A percentile compares a stretch with the other conserved stretches of the same genome.
Conservation (phyloP, 495 filamentous ascomycete genomes). For the Xylaria intraflava region DNA sequence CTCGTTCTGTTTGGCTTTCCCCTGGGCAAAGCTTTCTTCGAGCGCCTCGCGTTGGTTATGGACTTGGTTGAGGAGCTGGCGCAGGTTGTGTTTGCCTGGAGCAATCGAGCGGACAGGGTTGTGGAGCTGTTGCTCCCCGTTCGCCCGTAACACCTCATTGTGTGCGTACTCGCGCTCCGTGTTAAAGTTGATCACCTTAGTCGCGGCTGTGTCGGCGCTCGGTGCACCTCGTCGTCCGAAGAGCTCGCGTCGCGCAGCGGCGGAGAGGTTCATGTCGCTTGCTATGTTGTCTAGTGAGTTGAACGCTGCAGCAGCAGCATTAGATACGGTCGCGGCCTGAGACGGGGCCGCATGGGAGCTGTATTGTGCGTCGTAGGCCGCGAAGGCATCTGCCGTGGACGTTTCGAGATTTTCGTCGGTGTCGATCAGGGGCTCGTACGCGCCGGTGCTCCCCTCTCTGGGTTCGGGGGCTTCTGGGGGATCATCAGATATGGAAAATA, state of each 20-base stretch:
- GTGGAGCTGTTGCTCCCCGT: constrained; percentile 60
- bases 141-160: constrained; percentile 67
- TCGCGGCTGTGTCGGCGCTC: constrained; percentile 28
- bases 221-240: constrained; percentile 55
- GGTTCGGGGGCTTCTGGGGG: background rate
- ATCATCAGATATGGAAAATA: constrained; percentile 40
- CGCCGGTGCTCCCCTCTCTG: constrained; percentile 11
- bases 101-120: constrained; percentile 78
- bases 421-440: constrained; percentile 40
- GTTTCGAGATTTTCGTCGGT: constrained; percentile 2
- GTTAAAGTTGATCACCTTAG: constrained; percentile 68
- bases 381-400: constrained; percentile 25
- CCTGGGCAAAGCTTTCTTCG: constrained; percentile 80
- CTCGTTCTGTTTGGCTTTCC: constrained; percentile 65
- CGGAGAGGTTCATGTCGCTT: constrained; percentile 65
- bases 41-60: constrained; percentile 72
- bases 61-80: constrained; percentile 77
- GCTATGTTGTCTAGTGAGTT: constrained; percentile 58
- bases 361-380: constrained; percentile 31
- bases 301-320: constrained; percentile 14
- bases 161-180: constrained; percentile 76
- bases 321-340: constrained; percentile 17
- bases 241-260: constrained; percentile 67
- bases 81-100: constrained; percentile 78
- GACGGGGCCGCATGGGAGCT: constrained; percentile 14